Conservation (phyloP, 768 basidiomycete species). For the Lentinus tigrinus region DNA sequence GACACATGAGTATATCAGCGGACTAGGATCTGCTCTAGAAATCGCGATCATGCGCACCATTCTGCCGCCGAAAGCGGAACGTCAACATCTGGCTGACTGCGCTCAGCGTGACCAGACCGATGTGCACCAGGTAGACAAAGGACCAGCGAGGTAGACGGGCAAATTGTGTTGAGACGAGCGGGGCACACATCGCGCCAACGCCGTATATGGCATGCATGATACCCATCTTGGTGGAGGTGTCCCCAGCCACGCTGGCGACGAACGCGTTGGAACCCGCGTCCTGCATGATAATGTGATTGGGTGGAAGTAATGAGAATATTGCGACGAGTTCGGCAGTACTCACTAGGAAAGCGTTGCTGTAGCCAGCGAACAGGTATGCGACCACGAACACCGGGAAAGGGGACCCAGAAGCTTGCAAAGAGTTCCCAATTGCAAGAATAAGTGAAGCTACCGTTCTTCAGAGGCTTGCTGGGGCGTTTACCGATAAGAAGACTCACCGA, state of each 20-base stretch:
- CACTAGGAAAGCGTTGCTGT: slow-evolving; percentile 36
- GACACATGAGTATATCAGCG: not conserved
- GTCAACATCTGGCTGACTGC: slow-evolving; percentile 14
- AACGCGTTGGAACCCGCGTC: slow-evolving; percentile 74
- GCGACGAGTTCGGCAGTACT: not conserved
- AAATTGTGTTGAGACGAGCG: slow-evolving; percentile 54
- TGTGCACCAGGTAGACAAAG: slow-evolving; percentile 42
- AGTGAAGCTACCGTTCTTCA: slow-evolving; percentile 39
- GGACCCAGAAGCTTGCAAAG: slow-evolving; percentile 50
- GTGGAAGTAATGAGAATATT: not conserved
- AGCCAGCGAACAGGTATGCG: slow-evolving; percentile 44
- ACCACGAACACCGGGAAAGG: slow-evolving; percentile 66
- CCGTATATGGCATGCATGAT: slow-evolving; percentile 52
- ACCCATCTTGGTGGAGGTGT: slow-evolving; percentile 60
- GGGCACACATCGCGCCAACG: slow-evolving; percentile 47
- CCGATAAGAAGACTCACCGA: not conserved
- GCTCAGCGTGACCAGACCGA: slow-evolving; percentile 24
- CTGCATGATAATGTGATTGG: slow-evolving; percentile 31
- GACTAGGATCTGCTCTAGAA: not conserved
- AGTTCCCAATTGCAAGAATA: slow-evolving; percentile 51
- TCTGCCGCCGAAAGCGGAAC: slow-evolving; percentile 29
- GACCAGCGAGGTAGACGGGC: slow-evolving; percentile 35
- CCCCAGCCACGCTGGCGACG: slow-evolving; percentile 56
- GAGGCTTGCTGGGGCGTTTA: no score
- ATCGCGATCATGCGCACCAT: slow-evolving; percentile 22